Percentiles rank a stretch among this genome's conserved stretches.
phyloP scores from a whole-genome alignment of 148 eudicot genomes.

The Rhododendron williamsianum region DNA sequence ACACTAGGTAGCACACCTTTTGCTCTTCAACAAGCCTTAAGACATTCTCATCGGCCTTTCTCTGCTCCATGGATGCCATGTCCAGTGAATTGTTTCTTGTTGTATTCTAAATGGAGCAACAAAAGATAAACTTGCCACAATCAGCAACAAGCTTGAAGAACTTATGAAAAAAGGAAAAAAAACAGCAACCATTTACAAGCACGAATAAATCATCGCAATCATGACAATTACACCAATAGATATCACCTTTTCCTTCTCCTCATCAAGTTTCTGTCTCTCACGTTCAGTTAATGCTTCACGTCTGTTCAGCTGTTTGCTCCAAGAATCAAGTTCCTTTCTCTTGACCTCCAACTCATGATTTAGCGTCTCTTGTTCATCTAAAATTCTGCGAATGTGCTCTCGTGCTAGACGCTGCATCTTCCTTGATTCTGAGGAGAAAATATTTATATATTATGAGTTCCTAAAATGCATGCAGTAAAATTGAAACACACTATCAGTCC shows the following conservation, averaged over 20 bases:
- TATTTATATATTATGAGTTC: not conserved
- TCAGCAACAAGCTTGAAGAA: not conserved
- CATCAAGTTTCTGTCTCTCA: conserved; percentile 70
- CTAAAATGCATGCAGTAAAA: not conserved
- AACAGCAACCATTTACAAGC: not conserved
- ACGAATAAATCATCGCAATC: not conserved
- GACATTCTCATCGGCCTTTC: conserved; percentile 66
- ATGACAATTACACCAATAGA: not conserved
- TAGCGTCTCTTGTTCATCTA: conserved; percentile 70
- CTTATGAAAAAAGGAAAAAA: not conserved
- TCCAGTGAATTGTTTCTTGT: conserved; percentile 55
- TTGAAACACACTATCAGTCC: not conserved
- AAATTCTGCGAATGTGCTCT: conserved; percentile 47
- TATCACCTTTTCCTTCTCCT: conserved; percentile 79
- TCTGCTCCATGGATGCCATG: conserved; percentile 83
- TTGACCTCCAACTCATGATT: conserved; percentile 53
- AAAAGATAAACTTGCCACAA: not conserved
- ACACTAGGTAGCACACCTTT: conserved; percentile 40
- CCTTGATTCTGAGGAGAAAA: conserved; percentile 49
- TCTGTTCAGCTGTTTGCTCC: conserved; percentile 58
- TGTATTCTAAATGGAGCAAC: conserved; percentile 41
- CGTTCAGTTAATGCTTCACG: conserved; percentile 74
- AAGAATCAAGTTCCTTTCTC: conserved; percentile 51
- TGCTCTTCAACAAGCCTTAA: conserved; percentile 79
- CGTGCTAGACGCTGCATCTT: conserved; percentile 63